A percentile compares a stretch with the other conserved stretches of the same genome.
Evolutionary conservation across 192 early-diverging fungal species (phyloP).

Genomic region (Coemansia sp.): DNA sequence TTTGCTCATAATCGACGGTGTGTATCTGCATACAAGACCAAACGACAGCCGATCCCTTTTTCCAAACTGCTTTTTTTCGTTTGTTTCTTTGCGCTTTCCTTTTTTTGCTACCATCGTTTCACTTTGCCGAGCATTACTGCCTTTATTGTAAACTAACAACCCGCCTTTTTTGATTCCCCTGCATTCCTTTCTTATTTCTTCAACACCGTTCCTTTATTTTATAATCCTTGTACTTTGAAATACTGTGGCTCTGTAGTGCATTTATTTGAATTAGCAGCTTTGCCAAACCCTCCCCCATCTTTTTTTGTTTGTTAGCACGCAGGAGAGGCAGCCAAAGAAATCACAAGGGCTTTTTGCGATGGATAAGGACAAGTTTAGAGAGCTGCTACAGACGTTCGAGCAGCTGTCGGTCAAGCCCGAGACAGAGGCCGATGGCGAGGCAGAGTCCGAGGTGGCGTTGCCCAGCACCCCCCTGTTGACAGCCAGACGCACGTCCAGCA

Average conservation of each 20-base stretch:
- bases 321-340: too few species aligned
- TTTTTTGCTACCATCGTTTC: not conserved
- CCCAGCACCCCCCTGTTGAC: conserved; percentile 4
- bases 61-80: too few species aligned
- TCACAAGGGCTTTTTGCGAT: too few species aligned
- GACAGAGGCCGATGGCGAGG: conserved; percentile 26
- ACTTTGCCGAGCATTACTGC: too few species aligned
- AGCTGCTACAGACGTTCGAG: conserved; percentile 46
- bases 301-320: too few species aligned
- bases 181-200: not conserved
- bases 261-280: too few species aligned
- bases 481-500: not conserved
- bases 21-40: not conserved
- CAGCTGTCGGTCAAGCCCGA: conserved; percentile 46
- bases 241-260: too few species aligned
- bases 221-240: not conserved
- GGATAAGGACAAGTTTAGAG: conserved; percentile 50
- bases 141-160: too few species aligned
- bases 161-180: not conserved
- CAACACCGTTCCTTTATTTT: not conserved
- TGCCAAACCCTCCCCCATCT: too few species aligned
- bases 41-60: too few species aligned
- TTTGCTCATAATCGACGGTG: too few species aligned
- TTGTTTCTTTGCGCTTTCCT: not conserved
- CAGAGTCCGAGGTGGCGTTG: conserved; percentile 14